These are phyloP conservation scores for Scorias spongiosa DNA, from an alignment of 2,329 filamentous ascomycete species.

Conservation along the genomic window DNA sequence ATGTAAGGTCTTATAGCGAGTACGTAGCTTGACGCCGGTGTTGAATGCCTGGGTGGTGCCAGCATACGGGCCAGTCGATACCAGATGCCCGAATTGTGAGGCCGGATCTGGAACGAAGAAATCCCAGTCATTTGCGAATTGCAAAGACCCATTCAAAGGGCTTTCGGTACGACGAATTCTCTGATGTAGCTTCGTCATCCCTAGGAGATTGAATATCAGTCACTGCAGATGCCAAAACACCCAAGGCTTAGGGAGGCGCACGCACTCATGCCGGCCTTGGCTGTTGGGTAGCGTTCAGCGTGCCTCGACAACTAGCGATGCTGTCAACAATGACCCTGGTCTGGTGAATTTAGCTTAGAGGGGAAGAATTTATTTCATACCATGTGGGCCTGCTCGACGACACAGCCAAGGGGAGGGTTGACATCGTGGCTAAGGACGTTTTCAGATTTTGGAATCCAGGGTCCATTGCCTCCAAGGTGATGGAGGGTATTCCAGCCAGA, in stretches of 20 bases:
- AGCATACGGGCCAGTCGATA: constrained; percentile 40
- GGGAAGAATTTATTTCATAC: constrained; percentile 16
- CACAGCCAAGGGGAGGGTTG: constrained; percentile 32
- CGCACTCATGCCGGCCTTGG: constrained; percentile 33
- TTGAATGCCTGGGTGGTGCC: constrained; percentile 39
- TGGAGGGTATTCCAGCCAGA: constrained; percentile 35
- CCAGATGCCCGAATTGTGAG: constrained; percentile 37
- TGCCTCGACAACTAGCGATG: constrained; percentile 38
- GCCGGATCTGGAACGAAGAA: constrained; percentile 35
- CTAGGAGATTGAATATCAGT: constrained; percentile 12
- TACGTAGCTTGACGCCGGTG: constrained; percentile 38
- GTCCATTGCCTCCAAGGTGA: constrained; percentile 40
- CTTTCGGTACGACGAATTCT: constrained; percentile 29
- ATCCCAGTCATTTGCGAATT: constrained; percentile 39
- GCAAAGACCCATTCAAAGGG: constrained; percentile 33
- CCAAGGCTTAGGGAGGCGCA: constrained; percentile 7
- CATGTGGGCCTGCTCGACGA: constrained; percentile 44
- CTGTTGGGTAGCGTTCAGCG: constrained; percentile 42
- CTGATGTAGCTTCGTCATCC: constrained; percentile 32
- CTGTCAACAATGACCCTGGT: too few relatives aligned
- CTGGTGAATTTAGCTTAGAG: too few relatives aligned
- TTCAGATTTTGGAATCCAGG: constrained; percentile 37
- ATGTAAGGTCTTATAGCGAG: constrained; percentile 36
- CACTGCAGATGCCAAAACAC: not conserved
- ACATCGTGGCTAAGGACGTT: constrained; percentile 27